phyloP scores from a whole-genome alignment of 805 yeast species.

The Cyberlindnera americana region DNA sequence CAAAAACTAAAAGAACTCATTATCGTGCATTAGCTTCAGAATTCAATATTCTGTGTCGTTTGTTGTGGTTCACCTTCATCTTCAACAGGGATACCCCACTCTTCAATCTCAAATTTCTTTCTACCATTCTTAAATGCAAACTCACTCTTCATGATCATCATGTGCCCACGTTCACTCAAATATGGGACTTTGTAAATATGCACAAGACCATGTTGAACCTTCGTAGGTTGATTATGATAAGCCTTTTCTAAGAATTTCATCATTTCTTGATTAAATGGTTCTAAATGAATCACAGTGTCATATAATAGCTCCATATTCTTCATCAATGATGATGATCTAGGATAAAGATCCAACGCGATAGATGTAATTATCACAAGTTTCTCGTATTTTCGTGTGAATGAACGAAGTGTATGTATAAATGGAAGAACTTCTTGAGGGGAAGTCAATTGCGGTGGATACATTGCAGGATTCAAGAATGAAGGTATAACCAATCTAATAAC shows the following conservation, averaged over 20 bases:
- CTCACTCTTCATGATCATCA: slow-evolving; percentile 72
- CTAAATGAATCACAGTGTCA: slow-evolving; percentile 70
- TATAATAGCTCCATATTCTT: slow-evolving; percentile 53
- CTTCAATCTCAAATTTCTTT: slow-evolving; percentile 79
- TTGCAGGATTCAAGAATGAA: slow-evolving; percentile 72
- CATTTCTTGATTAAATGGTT: slow-evolving; percentile 79
- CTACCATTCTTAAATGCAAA: slow-evolving; percentile 84
- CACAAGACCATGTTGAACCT: slow-evolving; percentile 81
- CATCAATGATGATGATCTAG: slow-evolving; percentile 46
- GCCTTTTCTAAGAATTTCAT: slow-evolving; percentile 61
- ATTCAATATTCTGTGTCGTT: slow-evolving; percentile 25
- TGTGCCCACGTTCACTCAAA: slow-evolving; percentile 71
- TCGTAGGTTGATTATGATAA: slow-evolving; percentile 67
- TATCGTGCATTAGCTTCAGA: slow-evolving; percentile 8
- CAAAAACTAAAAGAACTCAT: no score
- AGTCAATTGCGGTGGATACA: slow-evolving; percentile 53
- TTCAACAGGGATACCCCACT: slow-evolving; percentile 97
- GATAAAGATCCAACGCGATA: slow-evolving; percentile 61
- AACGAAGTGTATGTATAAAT: slow-evolving; percentile 56
- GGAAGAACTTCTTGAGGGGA: slow-evolving; percentile 49
- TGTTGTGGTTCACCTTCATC: slow-evolving; percentile 40
- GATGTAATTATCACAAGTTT: slow-evolving; percentile 52
- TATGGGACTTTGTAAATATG: slow-evolving; percentile 72
- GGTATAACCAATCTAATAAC: slow-evolving; percentile 71
- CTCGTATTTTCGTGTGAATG: slow-evolving; percentile 45